phyloP scores from a whole-genome alignment of 805 yeast species.

The Metschnikowia cubensis region DNA sequence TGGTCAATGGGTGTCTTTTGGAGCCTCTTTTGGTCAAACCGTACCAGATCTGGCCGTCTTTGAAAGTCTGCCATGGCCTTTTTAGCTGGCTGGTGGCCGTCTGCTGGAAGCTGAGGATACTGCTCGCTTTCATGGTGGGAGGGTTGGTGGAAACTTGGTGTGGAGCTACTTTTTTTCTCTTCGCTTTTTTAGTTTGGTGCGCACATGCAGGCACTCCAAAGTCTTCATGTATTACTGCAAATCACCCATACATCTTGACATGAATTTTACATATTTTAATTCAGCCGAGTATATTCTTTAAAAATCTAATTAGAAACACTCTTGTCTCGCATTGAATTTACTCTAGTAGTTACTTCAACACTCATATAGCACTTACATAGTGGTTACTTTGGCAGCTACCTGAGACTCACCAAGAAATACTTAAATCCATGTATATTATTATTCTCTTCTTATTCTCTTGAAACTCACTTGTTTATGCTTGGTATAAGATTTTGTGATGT shows the following conservation, averaged over 20 bases:
- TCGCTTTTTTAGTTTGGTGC: background rate
- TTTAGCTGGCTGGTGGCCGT: constrained; percentile 45
- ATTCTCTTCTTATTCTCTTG: too few relatives aligned
- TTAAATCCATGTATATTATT: too few relatives aligned
- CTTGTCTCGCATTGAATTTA: too few relatives aligned
- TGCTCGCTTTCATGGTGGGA: constrained; percentile 16
- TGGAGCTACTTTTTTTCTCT: background rate
- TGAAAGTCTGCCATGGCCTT: constrained; percentile 86
- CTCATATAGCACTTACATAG: too few relatives aligned
- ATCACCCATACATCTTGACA: background rate
- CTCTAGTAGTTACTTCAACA: too few relatives aligned
- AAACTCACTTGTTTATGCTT: too few relatives aligned
- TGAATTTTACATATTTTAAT: too few relatives aligned
- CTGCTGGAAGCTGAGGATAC: constrained; percentile 20
- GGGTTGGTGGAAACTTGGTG: background rate
- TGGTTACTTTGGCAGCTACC: too few relatives aligned
- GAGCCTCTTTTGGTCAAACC: constrained; percentile 77
- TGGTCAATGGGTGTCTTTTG: constrained; percentile 77
- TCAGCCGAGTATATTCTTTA: too few relatives aligned
- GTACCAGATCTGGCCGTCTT: constrained; percentile 80
- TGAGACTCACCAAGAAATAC: too few relatives aligned
- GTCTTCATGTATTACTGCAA: background rate
- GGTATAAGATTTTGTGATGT: too few relatives aligned
- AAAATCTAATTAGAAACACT: too few relatives aligned
- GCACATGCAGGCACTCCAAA: constrained; percentile 1